Conservation (phyloP, 345 rosid genomes). For the Bruguiera gymnorhiza region DNA sequence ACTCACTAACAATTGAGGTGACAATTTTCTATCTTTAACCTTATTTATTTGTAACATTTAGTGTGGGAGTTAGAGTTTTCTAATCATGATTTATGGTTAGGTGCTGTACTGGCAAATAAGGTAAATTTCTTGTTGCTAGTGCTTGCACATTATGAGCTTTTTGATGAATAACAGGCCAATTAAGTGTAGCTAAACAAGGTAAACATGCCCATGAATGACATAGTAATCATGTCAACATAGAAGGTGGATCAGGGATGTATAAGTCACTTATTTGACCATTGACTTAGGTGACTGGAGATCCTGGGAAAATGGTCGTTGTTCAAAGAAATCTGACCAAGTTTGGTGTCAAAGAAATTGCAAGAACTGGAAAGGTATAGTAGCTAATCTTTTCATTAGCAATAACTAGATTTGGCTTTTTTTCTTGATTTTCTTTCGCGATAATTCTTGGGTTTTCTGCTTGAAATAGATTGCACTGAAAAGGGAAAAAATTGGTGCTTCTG, state of each 20-base stretch:
- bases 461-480: slow-evolving; percentile 86
- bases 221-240: background rate
- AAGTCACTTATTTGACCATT: background rate
- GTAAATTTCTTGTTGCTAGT: background rate
- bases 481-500: slow-evolving; percentile 85
- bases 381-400: slow-evolving; percentile 6
- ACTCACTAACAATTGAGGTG: slow-evolving; percentile 79
- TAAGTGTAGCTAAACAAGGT: background rate
- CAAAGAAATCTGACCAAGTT: slow-evolving; percentile 82
- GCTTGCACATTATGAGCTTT: background rate
- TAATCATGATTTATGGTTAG: background rate
- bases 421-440: background rate
- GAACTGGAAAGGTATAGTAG: slow-evolving; percentile 63
- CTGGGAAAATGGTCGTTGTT: slow-evolving; percentile 92
- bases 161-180: too few relatives aligned
- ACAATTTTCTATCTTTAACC: slow-evolving; percentile 4
- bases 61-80: background rate
- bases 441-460: slow-evolving; percentile 12
- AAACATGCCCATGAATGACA: background rate
- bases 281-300: slow-evolving; percentile 92
- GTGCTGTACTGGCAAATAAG: background rate
- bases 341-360: slow-evolving; percentile 84
- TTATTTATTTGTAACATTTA: background rate
- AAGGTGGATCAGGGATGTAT: background rate
- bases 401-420: background rate